A percentile compares a stretch with the other conserved stretches of the same genome.
phyloP scores from a whole-genome alignment of 192 early-diverging fungal species.

The Coemansia sp. region DNA sequence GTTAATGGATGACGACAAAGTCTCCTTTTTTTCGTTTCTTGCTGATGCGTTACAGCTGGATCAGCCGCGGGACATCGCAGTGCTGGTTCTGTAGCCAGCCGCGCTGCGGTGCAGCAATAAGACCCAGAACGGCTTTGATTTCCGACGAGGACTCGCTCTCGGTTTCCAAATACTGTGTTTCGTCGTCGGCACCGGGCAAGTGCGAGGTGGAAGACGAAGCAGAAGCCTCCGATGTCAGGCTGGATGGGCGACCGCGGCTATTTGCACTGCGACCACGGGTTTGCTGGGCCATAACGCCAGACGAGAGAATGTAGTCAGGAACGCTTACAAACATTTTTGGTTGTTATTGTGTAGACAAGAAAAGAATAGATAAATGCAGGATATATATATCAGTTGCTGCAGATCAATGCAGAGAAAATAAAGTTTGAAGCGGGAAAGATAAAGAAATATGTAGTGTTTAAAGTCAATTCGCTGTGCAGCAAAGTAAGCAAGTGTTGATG shows the following conservation, averaged over 20 bases:
- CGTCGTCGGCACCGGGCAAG: slow-evolving; percentile 13
- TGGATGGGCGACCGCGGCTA: slow-evolving; percentile 22
- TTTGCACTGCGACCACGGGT: slow-evolving; percentile 19
- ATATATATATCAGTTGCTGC: background rate
- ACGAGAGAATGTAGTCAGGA: slow-evolving; percentile 47
- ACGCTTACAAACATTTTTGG: slow-evolving; percentile 19
- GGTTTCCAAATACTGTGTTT: slow-evolving; percentile 3
- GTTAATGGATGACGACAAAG: slow-evolving; percentile 3
- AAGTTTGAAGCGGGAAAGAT: background rate
- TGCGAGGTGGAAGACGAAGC: slow-evolving; percentile 15
- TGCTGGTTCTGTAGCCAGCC: slow-evolving; percentile 25
- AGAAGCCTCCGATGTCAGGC: slow-evolving; percentile 22
- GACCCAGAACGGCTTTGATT: slow-evolving; percentile 50
- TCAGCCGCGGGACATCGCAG: slow-evolving; percentile 39
- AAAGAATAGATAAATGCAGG: background rate
- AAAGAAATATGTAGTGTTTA: background rate
- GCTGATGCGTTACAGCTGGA: slow-evolving; percentile 30
- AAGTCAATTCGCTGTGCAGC: background rate
- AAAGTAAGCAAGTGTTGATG: background rate
- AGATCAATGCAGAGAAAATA: background rate
- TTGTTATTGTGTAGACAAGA: background rate
- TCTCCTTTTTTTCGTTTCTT: background rate
- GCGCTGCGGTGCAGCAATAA: slow-evolving; percentile 33
- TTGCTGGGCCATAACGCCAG: slow-evolving; percentile 46
- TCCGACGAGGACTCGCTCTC: slow-evolving; percentile 14